A percentile compares a stretch with the other conserved stretches of the same genome.
These are phyloP conservation scores for Tylopilus balloui DNA, from an alignment of 768 basidiomycete species.

Conservation along the genomic window DNA sequence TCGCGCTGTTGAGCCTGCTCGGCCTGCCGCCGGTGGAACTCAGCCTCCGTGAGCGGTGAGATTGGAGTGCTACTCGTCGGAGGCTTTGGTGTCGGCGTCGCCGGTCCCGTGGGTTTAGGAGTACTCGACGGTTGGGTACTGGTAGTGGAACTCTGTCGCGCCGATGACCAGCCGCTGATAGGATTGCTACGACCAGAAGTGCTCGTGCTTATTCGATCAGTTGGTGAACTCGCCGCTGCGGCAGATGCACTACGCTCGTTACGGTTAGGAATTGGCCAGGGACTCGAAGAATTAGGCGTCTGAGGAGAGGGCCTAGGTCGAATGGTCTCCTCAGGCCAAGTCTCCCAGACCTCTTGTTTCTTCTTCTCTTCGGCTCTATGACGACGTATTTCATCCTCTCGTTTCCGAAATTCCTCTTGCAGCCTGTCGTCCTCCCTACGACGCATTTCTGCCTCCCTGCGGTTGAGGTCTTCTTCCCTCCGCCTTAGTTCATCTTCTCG, in stretches of 20 bases:
- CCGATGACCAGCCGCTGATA: conserved; percentile 26
- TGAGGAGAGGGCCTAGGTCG: conserved; percentile 26
- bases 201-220: conserved; percentile 30
- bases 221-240: conserved; percentile 27
- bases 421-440: conserved; percentile 26
- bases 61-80: conserved; percentile 15
- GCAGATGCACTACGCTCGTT: conserved; percentile 31
- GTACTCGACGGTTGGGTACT: conserved; percentile 23
- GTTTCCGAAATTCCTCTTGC: conserved; percentile 29
- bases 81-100: conserved; percentile 21
- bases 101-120: conserved; percentile 23
- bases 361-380: conserved; percentile 31
- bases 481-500: conserved; percentile 28
- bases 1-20: conserved; percentile 62
- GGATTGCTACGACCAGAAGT: conserved; percentile 28
- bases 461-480: conserved; percentile 32
- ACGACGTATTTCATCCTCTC: conserved; percentile 30
- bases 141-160: conserved; percentile 27
- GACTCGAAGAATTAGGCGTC: conserved; percentile 24
- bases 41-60: conserved; percentile 39
- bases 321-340: conserved; percentile 26
- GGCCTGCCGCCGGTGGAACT: conserved; percentile 60
- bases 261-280: conserved; percentile 32
- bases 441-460: conserved; percentile 30
- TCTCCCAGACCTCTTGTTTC: conserved; percentile 27